Percentiles rank a stretch among this genome's conserved stretches.
Evolutionary conservation across 192 early-diverging fungal genomes (phyloP).

Genomic region (Entomortierella chlamydospora): DNA sequence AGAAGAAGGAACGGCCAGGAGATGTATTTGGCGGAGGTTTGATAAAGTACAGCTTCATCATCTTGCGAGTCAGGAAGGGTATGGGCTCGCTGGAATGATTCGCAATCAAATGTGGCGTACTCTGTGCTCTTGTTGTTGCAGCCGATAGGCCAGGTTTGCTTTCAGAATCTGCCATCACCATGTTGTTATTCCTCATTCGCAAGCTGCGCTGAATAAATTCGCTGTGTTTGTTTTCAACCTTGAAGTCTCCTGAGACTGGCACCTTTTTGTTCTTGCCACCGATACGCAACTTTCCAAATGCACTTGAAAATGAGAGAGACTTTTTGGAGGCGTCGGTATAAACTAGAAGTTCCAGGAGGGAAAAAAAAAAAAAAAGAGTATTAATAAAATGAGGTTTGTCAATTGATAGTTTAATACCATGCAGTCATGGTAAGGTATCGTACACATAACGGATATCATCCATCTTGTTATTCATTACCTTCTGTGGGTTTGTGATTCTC

Average conservation of each 20-base stretch:
- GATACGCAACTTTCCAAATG: slow-evolving; percentile 32
- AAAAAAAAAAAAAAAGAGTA: neutral
- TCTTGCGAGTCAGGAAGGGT: slow-evolving; percentile 40
- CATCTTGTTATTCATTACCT: too few relatives aligned
- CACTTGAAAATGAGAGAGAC: slow-evolving; percentile 20
- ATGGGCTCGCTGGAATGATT: neutral
- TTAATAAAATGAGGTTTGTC: neutral
- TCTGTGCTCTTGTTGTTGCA: slow-evolving; percentile 2
- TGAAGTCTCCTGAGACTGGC: slow-evolving; percentile 27
- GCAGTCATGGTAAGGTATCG: neutral
- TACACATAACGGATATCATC: too few relatives aligned
- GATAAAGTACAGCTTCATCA: slow-evolving; percentile 48
- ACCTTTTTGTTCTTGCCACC: slow-evolving; percentile 29
- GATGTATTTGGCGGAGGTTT: slow-evolving; percentile 31
- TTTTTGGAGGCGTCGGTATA: slow-evolving; percentile 13
- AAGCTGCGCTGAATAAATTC: slow-evolving; percentile 24
- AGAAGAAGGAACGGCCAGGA: slow-evolving; percentile 16
- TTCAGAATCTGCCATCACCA: neutral
- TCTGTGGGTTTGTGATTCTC: too few relatives aligned
- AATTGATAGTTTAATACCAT: neutral
- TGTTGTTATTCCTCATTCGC: slow-evolving; percentile 4
- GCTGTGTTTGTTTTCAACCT: slow-evolving; percentile 14
- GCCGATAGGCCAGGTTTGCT: slow-evolving; percentile 6
- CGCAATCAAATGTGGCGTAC: slow-evolving; percentile 2
- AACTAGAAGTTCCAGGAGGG: too few relatives aligned